Percentiles rank a stretch among this genome's conserved stretches.
These are phyloP conservation scores for Candida tibetensis DNA, from an alignment of 805 yeast species.

Conservation along the genomic window DNA sequence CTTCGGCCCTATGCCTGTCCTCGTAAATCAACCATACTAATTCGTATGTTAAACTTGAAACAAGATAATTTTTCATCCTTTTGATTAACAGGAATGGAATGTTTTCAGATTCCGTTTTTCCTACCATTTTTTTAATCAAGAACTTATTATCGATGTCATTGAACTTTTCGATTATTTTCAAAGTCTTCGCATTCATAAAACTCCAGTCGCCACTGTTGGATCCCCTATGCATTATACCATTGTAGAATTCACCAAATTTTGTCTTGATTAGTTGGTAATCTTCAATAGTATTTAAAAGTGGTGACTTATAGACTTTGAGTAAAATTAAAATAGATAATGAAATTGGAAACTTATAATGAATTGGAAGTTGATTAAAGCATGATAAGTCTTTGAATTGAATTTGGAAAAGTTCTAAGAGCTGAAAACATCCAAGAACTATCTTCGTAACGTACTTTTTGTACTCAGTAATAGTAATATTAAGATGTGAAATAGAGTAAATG, in stretches of 20 bases:
- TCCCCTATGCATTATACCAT: constrained; percentile 13
- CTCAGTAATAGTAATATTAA: constrained; percentile 21
- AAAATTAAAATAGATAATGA: constrained; percentile 32
- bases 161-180: constrained; percentile 24
- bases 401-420: constrained; percentile 25
- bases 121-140: constrained; percentile 11
- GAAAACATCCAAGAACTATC: constrained; percentile 20
- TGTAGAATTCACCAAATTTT: constrained; percentile 21
- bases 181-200: constrained; percentile 20
- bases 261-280: constrained; percentile 25
- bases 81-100: constrained; percentile 29
- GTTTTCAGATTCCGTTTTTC: constrained; percentile 3
- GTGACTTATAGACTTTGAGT: constrained; percentile 32
- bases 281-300: constrained; percentile 22
- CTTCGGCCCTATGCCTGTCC: constrained; percentile 12
- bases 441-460: constrained; percentile 28
- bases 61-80: constrained; percentile 33
- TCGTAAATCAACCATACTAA: constrained; percentile 38
- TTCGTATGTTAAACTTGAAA: constrained; percentile 37
- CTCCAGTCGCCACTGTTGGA: constrained; percentile 20
- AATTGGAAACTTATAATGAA: constrained; percentile 38
- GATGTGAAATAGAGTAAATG: constrained; percentile 31
- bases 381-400: constrained; percentile 15
- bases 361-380: constrained; percentile 33
- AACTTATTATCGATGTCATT: constrained; percentile 16